phyloP scores from a whole-genome alignment of 164 flowering plant species.

The Houttuynia cordata region DNA sequence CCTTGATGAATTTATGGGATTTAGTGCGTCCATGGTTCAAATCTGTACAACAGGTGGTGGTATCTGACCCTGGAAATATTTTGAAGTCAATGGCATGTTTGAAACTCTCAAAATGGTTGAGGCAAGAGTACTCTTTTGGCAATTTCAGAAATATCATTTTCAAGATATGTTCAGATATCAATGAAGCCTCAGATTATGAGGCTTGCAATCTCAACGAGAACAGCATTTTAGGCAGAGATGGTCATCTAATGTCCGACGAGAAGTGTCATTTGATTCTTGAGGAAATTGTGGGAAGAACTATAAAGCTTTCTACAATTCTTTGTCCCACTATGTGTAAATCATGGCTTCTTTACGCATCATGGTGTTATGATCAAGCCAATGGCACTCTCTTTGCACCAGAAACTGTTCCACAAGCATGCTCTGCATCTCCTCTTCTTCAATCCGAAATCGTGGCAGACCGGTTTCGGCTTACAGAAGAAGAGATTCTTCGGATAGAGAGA shows the following conservation, averaged over 20 bases:
- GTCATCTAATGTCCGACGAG: slow-evolving; percentile 16
- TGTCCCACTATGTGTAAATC: slow-evolving; percentile 79
- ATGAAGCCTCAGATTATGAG: slow-evolving; percentile 10
- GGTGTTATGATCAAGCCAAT: slow-evolving; percentile 79
- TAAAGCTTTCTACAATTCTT: slow-evolving; percentile 56
- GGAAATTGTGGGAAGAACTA: slow-evolving; percentile 58
- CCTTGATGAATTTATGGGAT: slow-evolving; percentile 63
- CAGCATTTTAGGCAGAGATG: slow-evolving; percentile 8
- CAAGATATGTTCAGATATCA: slow-evolving; percentile 37
- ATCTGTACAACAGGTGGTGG: slow-evolving; percentile 21
- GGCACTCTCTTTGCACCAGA: slow-evolving; percentile 24
- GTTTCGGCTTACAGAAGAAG: slow-evolving; percentile 55
- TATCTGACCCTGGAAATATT: slow-evolving; percentile 19
- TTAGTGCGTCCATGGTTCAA: slow-evolving; percentile 44
- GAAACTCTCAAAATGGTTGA: slow-evolving; percentile 73
- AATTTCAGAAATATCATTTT: slow-evolving; percentile 26
- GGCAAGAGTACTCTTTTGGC: slow-evolving; percentile 20
- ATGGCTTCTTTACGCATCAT: slow-evolving; percentile 93
- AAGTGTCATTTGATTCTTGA: slow-evolving; percentile 30
- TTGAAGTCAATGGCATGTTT: slow-evolving; percentile 83
- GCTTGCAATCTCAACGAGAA: slow-evolving; percentile 14
- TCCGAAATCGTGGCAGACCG: slow-evolving; percentile 46
- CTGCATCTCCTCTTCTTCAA: slow-evolving; percentile 46
- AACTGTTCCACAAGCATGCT: slow-evolving; percentile 32
- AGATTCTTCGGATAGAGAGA: slow-evolving; percentile 37